Conservation (phyloP, 1,284 basidiomycete species). For the Austroboletus niveus region DNA sequence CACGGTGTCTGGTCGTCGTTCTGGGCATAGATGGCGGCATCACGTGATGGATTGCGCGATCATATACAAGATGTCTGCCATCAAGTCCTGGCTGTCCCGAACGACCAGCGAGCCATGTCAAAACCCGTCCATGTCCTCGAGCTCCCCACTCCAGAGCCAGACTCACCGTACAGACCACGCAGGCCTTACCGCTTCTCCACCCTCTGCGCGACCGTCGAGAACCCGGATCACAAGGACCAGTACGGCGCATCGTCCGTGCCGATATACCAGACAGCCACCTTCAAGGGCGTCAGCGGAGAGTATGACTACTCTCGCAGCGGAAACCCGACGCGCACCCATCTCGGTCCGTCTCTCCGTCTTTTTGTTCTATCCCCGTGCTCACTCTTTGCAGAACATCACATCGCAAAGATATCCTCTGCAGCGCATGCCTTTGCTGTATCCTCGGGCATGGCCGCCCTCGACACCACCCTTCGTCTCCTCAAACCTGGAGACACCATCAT, state of each 20-base stretch:
- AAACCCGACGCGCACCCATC: conserved; percentile 94
- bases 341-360: conserved; percentile 56
- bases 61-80: background rate
- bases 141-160: conserved; percentile 73
- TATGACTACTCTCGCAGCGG: conserved; percentile 96
- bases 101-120: conserved; percentile 13
- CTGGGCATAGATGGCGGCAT: conserved; percentile 17
- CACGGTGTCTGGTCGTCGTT: conserved; percentile 36
- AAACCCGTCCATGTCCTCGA: conserved; percentile 32
- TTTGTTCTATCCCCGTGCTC: background rate
- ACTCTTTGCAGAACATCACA: conserved; percentile 76
- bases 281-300: conserved; percentile 90
- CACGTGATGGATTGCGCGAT: conserved; percentile 28
- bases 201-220: conserved; percentile 90
- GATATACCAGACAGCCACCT: conserved; percentile 97
- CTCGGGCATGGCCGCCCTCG: conserved; percentile 97
- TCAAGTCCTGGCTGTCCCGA: background rate
- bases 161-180: conserved; percentile 62
- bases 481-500: conserved; percentile 95
- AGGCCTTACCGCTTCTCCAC: conserved; percentile 82
- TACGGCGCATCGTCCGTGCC: conserved; percentile 93
- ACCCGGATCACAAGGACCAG: conserved; percentile 88
- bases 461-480: conserved; percentile 91
- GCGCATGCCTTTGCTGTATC: conserved; percentile 88
- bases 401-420: conserved; percentile 92